Base-by-base conservation (phyloP, 2,329 filamentous ascomycete genomes). In the Phaeosphaeria sp. region DNA sequence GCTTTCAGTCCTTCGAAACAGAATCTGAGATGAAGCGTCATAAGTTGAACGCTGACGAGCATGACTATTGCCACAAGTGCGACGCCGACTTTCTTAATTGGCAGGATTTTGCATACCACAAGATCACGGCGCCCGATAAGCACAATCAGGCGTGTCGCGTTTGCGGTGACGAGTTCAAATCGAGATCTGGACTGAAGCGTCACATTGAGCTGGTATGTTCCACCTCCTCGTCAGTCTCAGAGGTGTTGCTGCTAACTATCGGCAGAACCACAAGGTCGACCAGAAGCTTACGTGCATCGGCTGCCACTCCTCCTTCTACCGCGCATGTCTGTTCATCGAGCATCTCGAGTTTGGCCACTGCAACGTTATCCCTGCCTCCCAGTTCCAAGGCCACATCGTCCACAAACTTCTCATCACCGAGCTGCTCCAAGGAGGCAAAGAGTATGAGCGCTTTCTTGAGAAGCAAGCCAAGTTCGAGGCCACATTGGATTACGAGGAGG, bases 281-380 rank as follows among this genome's bases (percentile, higher is more conserved):
- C 85, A 86, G 57, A 74, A 81, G 42, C 74, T 88, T 47, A 63
- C 69, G 3, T 89, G 86, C 66, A 69, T 78, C 3, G 87, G 85
- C 59, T 89, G 86, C 66, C 63, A 71, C 4, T 57, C 66, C 9
- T 67, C 75, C 2, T 88, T 86, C 70, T 74, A 72, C 13, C 77
- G 78, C 9, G 84, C 85, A 0, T 74, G 78, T 6, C 74, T 76
- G 5, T 71, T 87, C 40, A 81, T 87, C 55, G 73, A 74, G 17
- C 86, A 89, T 62, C 78, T 88, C 20, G 85, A 88, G 64, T 75
- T 78, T 9, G 81, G 81, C 20, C 69, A 81, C 36, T 89, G 86
- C 66, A 48, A 61, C 0, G 71, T 69, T 2, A 82, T 87, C 59
- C 65, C 61, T 2, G 62, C 74, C 0, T 57, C 69, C 0, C 74